Percentiles rank a stretch among this genome's conserved stretches.
Evolutionary conservation across 2,329 filamentous ascomycete genomes (phyloP).

Genomic region (Trematosphaeria pertusa): DNA sequence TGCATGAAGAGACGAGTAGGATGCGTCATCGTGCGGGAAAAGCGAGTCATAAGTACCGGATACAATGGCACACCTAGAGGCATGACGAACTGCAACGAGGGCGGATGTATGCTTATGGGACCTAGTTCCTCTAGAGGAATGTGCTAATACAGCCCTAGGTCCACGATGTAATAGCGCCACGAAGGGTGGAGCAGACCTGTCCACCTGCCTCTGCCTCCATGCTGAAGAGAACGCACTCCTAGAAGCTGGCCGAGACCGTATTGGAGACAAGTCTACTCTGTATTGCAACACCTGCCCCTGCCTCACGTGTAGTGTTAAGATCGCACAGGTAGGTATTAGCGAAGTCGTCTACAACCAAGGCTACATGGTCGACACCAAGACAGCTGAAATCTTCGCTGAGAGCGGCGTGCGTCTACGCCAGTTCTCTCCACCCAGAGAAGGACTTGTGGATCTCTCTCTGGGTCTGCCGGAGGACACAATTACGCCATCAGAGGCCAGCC

Average conservation of each 20-base stretch:
- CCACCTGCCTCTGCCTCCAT: conserved; percentile 94
- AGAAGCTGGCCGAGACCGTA: conserved; percentile 90
- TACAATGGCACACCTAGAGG: conserved; percentile 98
- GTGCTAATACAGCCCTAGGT: conserved; percentile 42
- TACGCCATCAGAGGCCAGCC: not conserved
- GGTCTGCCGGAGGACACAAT: conserved; percentile 5
- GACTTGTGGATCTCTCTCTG: conserved; percentile 40
- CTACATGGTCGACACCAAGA: conserved; percentile 89
- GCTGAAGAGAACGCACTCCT: conserved; percentile 97
- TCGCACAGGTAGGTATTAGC: conserved; percentile 91
- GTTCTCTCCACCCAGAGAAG: conserved; percentile 69
- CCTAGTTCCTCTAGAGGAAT: not conserved
- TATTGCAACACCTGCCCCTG: conserved; percentile 98
- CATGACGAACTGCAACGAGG: conserved; percentile 88
- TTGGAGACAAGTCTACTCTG: conserved; percentile 79
- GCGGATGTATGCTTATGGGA: conserved; percentile 73
- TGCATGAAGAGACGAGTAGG: conserved; percentile 98
- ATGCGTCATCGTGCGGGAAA: conserved; percentile 86
- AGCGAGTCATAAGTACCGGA: conserved; percentile 89
- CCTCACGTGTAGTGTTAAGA: conserved; percentile 97
- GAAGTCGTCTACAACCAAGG: conserved; percentile 95
- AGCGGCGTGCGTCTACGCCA: conserved; percentile 86
- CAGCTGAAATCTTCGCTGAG: conserved; percentile 80
- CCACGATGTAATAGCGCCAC: conserved; percentile 80
- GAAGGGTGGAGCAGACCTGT: conserved; percentile 73